Conservation (phyloP, 73 alveolate species). For the Paramecium pentaurelia region DNA sequence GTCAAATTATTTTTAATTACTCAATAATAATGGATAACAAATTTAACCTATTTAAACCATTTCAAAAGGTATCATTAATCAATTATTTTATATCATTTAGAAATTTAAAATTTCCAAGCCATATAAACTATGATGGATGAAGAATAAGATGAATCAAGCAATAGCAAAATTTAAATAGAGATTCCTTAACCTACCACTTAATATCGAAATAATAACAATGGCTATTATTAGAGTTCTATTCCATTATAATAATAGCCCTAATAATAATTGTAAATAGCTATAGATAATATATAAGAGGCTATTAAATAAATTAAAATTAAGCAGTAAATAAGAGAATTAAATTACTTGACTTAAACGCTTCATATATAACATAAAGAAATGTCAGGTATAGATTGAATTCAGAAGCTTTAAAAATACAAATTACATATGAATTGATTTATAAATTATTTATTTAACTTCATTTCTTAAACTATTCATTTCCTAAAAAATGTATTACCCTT, state of each 20-base stretch:
- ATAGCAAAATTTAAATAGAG: not conserved
- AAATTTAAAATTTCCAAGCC: not conserved
- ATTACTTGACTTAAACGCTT: not conserved
- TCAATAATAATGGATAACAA: not conserved
- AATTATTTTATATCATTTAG: not conserved
- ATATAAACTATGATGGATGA: constrained; percentile 14
- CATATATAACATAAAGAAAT: not conserved
- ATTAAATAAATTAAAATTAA: not conserved
- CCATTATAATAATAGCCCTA: not conserved
- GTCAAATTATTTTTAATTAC: not conserved
- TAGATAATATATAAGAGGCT: not conserved
- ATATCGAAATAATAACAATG: not conserved
- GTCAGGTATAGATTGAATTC: not conserved
- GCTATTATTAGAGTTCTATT: not conserved
- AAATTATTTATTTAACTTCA: not conserved
- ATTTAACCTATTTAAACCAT: not conserved
- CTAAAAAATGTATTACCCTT: not conserved
- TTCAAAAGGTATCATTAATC: not conserved
- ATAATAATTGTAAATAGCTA: not conserved
- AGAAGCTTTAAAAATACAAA: not conserved
- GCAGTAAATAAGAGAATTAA: not conserved
- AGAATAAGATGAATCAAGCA: constrained; percentile 4
- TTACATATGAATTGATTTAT: not conserved
- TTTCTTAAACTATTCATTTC: not conserved
- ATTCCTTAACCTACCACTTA: not conserved